Evolutionary conservation across 2,329 filamentous ascomycete species (phyloP).

Genomic region (Sporothrix pseudoabietina): DNA sequence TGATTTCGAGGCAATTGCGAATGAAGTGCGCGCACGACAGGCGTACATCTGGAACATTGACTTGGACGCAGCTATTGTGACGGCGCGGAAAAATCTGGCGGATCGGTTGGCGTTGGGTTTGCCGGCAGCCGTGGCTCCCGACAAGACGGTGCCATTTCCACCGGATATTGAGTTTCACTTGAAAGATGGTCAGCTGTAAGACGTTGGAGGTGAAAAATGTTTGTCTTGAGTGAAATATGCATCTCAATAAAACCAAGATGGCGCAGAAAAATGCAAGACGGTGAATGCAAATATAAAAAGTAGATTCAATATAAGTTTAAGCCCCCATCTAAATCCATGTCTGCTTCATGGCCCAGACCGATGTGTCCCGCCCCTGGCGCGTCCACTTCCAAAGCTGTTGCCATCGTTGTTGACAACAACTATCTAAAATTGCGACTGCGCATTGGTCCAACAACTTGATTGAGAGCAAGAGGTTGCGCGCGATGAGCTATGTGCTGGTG

Average conservation of each 20-base stretch:
- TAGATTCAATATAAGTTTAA: background rate
- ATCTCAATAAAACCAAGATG: background rate
- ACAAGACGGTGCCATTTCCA: slow-evolving; percentile 22
- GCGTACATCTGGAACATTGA: slow-evolving; percentile 45
- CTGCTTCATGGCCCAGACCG: background rate
- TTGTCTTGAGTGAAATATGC: background rate
- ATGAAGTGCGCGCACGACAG: slow-evolving; percentile 42
- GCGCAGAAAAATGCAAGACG: background rate
- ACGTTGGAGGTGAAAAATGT: background rate
- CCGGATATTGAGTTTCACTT: slow-evolving; percentile 25
- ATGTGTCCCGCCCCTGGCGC: slow-evolving; percentile 5
- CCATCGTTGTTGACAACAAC: slow-evolving; percentile 5
- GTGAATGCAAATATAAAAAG: background rate
- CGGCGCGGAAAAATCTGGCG: slow-evolving; percentile 43
- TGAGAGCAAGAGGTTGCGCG: background rate
- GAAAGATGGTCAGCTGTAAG: background rate
- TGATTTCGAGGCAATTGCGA: slow-evolving; percentile 41
- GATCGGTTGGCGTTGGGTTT: slow-evolving; percentile 8
- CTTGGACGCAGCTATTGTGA: slow-evolving; percentile 43
- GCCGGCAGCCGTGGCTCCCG: slow-evolving; percentile 20
- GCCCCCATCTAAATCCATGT: background rate
- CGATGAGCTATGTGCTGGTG: background rate
- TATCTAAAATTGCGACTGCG: slow-evolving; percentile 12
- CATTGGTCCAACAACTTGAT: background rate
- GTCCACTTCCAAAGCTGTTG: background rate